These are phyloP conservation scores for Schizosaccharomyces lindneri DNA, from an alignment of 805 yeast genomes.

Conservation along the genomic window DNA sequence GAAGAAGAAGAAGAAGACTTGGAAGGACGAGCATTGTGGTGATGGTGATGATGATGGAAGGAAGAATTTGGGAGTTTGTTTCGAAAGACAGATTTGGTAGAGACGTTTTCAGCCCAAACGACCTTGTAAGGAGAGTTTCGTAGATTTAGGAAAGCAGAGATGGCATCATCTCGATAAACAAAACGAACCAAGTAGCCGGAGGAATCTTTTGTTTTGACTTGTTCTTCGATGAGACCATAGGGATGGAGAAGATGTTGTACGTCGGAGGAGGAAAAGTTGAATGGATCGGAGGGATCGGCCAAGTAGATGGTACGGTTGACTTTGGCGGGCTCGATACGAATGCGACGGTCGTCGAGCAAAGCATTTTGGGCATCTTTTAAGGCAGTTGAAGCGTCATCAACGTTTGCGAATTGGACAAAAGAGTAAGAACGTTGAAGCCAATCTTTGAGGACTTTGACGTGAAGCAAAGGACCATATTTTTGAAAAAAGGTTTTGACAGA, in stretches of 20 bases:
- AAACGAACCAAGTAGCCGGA: conserved; percentile 56
- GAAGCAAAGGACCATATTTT: conserved; percentile 1
- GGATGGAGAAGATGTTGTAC: conserved; percentile 20
- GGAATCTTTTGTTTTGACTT: conserved; percentile 59
- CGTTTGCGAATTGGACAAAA: not conserved
- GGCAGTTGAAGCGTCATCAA: not conserved
- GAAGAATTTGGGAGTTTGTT: not conserved
- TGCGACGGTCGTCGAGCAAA: conserved; percentile 10
- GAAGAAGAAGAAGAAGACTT: not conserved
- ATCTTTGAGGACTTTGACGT: conserved; percentile 1
- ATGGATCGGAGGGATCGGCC: not conserved
- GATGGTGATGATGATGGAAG: not conserved
- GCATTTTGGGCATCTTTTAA: conserved; percentile 14
- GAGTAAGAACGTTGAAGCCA: conserved; percentile 1
- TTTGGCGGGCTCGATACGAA: conserved; percentile 72
- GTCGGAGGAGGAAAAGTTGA: not conserved
- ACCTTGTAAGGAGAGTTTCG: conserved; percentile 30
- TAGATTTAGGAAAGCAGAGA: conserved; percentile 48
- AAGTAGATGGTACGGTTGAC: conserved; percentile 65
- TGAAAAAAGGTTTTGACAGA: not conserved
- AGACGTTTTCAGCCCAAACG: conserved; percentile 69
- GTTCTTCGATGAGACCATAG: conserved; percentile 58
- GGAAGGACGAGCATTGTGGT: not conserved
- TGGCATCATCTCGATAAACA: conserved; percentile 65
- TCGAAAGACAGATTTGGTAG: not conserved